Base-by-base conservation (phyloP, 768 basidiomycete species). In the Gloeostereum incarnatum region DNA sequence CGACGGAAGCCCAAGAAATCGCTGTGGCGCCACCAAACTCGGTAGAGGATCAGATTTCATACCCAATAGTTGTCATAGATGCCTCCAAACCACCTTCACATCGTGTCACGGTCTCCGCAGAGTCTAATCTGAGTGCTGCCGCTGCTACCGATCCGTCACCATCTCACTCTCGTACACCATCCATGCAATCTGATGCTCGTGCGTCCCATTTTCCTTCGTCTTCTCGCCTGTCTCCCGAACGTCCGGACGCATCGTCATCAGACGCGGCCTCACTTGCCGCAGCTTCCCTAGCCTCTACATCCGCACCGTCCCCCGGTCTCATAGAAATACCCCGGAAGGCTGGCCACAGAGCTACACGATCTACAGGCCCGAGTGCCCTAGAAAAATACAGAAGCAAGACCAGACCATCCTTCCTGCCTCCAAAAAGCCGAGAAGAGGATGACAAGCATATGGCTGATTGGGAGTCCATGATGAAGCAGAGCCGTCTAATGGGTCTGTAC, bases 391-490 rank as follows among this genome's bases (percentile, higher is more conserved):
- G 84, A 36, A 89, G 84, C 57, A 81, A 75, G 56, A 94, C 91
- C 0, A 66, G 91, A n/a, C 91, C 86, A 13, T 58, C 69, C 4
- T 81, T 81, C 53, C 65, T 93, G n/a, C 91, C 91, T 17, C 90
- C 90, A 5, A 94, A 94, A 54, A 62, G 59, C 34, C 71, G 70
- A 20, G 53, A 72, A 41, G 90, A 94, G 57, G 90, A 93, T 51
- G 58, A 67, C 34, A 92, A 81, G 47, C 91, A 94, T 59, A 65
- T 89, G 53, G 74, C 79, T 3, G 83, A 84, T 52, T 92, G 90
- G 83, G 75, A 88, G 51, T 59, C 68, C 23, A 94, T 94, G 88
- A 88, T 91, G 81, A 78, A 76, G 45, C 76, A 66, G 31, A 89
- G 85, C 60, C 77, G 82, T 37, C 57, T 59, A 13, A 73, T 80